Percentiles rank a stretch among this genome's conserved stretches.
Evolutionary conservation across 2,329 filamentous ascomycete species (phyloP).

Genomic region (Epichloe amarillans): DNA sequence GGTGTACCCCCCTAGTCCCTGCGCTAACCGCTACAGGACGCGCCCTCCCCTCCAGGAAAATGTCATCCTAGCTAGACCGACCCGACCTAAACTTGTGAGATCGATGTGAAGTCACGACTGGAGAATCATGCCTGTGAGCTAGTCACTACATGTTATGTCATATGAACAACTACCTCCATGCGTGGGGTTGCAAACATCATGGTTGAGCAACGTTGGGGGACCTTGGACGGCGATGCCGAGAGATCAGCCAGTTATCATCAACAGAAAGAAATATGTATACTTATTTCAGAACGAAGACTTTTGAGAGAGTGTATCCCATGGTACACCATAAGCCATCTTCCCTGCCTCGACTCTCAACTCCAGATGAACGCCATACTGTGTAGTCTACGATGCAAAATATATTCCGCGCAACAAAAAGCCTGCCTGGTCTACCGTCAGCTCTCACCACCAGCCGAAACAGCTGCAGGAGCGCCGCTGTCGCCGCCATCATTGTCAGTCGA

Average conservation of each 20-base stretch:
- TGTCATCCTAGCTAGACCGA: no score
- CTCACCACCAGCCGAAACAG: not conserved
- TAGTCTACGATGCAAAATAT: not conserved
- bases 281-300: not conserved
- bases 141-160: no score
- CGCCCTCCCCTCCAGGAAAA: no score
- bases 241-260: not conserved
- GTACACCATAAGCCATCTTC: no score
- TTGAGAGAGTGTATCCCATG: not conserved
- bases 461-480: conserved; percentile 5
- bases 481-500: conserved; percentile 5
- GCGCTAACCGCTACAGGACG: not conserved
- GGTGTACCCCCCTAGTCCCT: not conserved
- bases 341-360: not conserved
- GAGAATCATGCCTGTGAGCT: no score
- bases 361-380: not conserved
- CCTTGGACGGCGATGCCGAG: no score
- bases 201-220: no score
- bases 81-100: no score
- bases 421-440: not conserved
- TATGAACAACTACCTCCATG: no score
- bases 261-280: not conserved
- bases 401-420: not conserved
- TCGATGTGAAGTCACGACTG: no score
- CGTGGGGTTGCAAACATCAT: no score